Evolutionary conservation across 352 stramenopile genomes (phyloP), one percentile per base, ranked within the genome.

Genomic region (Thraustotheca clavata): DNA sequence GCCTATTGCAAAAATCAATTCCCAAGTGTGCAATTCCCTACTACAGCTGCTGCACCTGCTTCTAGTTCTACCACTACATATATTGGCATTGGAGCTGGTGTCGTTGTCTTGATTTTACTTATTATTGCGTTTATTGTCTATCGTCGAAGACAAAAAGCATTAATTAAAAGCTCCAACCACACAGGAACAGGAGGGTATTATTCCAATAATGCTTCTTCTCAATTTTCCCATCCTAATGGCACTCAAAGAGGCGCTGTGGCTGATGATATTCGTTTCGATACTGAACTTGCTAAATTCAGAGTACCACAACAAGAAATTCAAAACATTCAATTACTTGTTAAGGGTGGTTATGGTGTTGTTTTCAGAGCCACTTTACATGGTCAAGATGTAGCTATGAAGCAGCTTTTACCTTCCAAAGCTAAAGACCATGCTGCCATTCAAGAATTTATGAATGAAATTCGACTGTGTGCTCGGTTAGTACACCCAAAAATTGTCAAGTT

Each of bases 401-500:
- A 74, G 57, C 50, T 78, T 12, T 32, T 76, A 47, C 60, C 72
- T 1, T 68, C 71, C 34, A 78, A 76, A 61, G 59, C 68, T 32
- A 65, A 65, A 20, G 57, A 65, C 57, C 31, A 54, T 27, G 35
- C 41, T 46, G 57, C 57, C 18, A 65, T 65, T 26, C n/a, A 65
- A 41, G 57, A 65, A 24, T 65, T 65, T 32, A 65, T 65, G 57
- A 65, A 65, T 16, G 80, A 89, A 35, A 76, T 87, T 9, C 71
- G 76, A 0, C 69, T 89, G 0, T 74, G 72, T 0, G 73, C 80
- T 0, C 61, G 68, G 27, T 66, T 89, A 0, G 75, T 76, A 1
- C 80, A 89, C 32, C 77, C 76, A 1, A 86, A 86, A 60, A 87
- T 89, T n/a, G 80, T 87, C 24, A 72, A 69, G 5, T 89, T 87